phyloP scores from a whole-genome alignment of 1,139 yeast species.

The Blastobotrys aristatus region DNA sequence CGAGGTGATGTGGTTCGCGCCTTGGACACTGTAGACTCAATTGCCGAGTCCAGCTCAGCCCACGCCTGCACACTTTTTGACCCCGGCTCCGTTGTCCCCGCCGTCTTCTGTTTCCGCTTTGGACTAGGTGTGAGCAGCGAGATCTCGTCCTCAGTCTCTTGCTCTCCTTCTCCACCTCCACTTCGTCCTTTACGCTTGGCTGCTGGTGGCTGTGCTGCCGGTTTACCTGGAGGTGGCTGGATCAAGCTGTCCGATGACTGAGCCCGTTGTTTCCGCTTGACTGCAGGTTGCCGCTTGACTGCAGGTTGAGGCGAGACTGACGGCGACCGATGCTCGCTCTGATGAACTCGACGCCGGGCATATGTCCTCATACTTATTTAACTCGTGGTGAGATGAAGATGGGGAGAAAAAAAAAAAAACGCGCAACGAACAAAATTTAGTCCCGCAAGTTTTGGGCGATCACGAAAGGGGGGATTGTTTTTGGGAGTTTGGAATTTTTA shows the following conservation, averaged over 20 bases:
- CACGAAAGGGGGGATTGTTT: no score
- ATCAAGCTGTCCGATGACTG: no score
- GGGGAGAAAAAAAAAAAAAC: neutral
- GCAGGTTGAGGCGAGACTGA: no score
- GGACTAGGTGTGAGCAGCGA: neutral
- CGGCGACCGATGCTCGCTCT: neutral
- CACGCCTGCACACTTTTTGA: slow-evolving; percentile 1
- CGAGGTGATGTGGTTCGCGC: neutral
- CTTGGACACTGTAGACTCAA: neutral
- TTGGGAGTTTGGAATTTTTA: neutral
- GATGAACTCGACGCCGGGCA: neutral
- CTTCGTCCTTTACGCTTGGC: no score
- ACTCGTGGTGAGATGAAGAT: neutral
- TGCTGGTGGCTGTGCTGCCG: no score
- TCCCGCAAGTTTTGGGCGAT: no score
- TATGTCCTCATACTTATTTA: neutral
- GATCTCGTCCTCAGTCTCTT: neutral
- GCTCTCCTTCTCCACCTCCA: no score
- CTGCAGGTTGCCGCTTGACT: no score
- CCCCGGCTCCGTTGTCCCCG: neutral
- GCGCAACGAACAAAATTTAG: no score
- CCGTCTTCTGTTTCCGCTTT: neutral
- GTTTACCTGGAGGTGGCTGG: no score
- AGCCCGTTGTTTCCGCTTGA: no score
- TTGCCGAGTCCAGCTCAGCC: slow-evolving; percentile 8